Evolutionary conservation across 2,329 filamentous ascomycete genomes (phyloP).

Genomic region (Sporothrix variecibatus): DNA sequence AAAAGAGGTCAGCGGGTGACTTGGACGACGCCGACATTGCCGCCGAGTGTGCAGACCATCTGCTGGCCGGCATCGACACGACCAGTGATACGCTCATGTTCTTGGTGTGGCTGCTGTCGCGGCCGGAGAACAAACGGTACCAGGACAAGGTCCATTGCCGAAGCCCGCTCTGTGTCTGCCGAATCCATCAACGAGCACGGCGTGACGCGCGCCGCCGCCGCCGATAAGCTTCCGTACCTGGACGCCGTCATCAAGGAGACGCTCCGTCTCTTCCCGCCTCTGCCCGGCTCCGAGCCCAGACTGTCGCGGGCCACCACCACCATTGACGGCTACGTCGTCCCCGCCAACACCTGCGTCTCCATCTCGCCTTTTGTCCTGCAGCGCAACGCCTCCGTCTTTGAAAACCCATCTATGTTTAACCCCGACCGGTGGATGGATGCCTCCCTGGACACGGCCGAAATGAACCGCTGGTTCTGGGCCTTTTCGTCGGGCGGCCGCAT

Average conservation of each 20-base stretch:
- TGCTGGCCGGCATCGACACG: constrained; percentile 56
- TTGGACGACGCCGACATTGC: constrained; percentile 49
- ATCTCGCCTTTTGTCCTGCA: constrained; percentile 36
- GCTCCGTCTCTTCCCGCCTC: constrained; percentile 50
- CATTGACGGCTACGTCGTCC: constrained; percentile 34
- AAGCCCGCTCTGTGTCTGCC: constrained; percentile 37
- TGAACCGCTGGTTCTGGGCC: constrained; percentile 57
- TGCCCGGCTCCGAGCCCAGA: constrained; percentile 54
- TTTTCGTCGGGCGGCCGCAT: constrained; percentile 70
- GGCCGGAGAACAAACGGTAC: constrained; percentile 42
- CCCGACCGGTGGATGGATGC: constrained; percentile 34
- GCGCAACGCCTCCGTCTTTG: constrained; percentile 34
- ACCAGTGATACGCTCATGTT: constrained; percentile 52
- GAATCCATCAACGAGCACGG: constrained; percentile 34
- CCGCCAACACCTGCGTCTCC: constrained; percentile 33
- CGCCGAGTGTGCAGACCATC: constrained; percentile 55
- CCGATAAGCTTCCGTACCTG: constrained; percentile 47
- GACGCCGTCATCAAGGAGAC: constrained; percentile 55
- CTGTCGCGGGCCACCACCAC: constrained; percentile 34
- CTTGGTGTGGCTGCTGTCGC: constrained; percentile 51
- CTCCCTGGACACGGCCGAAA: constrained; percentile 31
- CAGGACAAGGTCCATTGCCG: constrained; percentile 49
- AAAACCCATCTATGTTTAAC: constrained; percentile 32
- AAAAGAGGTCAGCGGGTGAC: not conserved
- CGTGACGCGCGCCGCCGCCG: constrained; percentile 40